A percentile compares a stretch with the other conserved stretches of the same genome.
Evolutionary conservation across 495 filamentous ascomycete genomes (phyloP).

Genomic region (Neurospora intermedia): DNA sequence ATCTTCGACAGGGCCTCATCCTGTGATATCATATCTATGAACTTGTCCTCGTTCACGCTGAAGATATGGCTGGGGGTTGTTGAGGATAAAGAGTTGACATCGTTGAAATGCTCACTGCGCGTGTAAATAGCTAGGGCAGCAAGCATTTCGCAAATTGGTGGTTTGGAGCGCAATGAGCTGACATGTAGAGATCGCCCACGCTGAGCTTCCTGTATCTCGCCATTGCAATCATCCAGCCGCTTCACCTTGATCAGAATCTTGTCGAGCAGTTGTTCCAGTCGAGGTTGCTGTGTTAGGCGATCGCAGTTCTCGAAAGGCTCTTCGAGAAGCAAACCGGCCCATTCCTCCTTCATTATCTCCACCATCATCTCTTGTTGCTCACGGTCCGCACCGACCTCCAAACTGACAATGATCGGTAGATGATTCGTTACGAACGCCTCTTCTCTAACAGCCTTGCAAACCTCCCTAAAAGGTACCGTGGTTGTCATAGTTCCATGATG

Average conservation of each 20-base stretch:
- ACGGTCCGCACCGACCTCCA: constrained; percentile 75
- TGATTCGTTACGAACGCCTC: constrained; percentile 62
- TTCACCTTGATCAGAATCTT: constrained; percentile 94
- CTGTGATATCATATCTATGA: constrained; percentile 44
- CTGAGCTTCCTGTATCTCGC: constrained; percentile 11
- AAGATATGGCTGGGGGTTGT: constrained; percentile 71
- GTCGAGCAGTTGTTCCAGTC: constrained; percentile 53
- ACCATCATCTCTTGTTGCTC: constrained; percentile 88
- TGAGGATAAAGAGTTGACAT: constrained; percentile 43
- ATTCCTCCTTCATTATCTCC: constrained; percentile 80
- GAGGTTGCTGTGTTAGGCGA: constrained; percentile 52
- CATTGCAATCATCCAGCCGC: constrained; percentile 39
- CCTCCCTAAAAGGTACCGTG: constrained; percentile 73
- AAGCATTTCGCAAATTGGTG: constrained; percentile 55
- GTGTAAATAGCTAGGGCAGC: constrained; percentile 75
- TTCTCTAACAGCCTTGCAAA: constrained; percentile 71
- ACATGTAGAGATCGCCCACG: constrained; percentile 15
- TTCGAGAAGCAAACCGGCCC: constrained; percentile 63
- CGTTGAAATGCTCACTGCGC: constrained; percentile 66
- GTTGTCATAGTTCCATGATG: constrained; percentile 67
- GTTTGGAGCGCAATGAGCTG: constrained; percentile 32
- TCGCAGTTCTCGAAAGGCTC: constrained; percentile 29
- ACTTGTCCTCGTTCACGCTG: constrained; percentile 67
- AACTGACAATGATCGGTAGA: constrained; percentile 75
- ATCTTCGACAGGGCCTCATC: constrained; percentile 36